Conservation (phyloP, 1,139 yeast species). For the Blastobotrys illinoisensis region DNA sequence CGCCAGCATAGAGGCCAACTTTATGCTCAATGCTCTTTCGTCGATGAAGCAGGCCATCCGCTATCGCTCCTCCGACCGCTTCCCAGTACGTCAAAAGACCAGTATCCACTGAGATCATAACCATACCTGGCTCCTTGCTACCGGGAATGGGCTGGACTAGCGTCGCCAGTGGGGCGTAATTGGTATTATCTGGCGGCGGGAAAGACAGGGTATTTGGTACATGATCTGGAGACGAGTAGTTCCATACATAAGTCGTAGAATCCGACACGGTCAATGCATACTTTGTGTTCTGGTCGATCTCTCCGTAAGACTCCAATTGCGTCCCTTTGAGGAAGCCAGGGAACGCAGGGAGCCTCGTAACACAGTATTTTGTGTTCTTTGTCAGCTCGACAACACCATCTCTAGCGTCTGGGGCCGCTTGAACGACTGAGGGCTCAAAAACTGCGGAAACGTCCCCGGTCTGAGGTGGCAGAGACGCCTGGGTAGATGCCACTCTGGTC, state of each 20-base stretch:
- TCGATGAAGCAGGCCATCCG: constrained; percentile 50
- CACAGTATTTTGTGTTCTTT: constrained; percentile 53
- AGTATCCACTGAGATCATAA: constrained; percentile 48
- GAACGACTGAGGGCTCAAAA: neutral
- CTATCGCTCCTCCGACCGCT: constrained; percentile 61
- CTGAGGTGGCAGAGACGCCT: neutral
- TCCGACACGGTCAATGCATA: constrained; percentile 13
- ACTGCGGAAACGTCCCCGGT: neutral
- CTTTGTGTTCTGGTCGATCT: constrained; percentile 15
- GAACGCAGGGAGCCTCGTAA: constrained; percentile 53
- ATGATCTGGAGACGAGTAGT: constrained; percentile 54
- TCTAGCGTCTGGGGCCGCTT: neutral
- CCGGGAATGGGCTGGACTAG: constrained; percentile 64
- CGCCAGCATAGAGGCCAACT: constrained; percentile 35
- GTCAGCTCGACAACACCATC: constrained; percentile 48
- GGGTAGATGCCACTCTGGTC: neutral
- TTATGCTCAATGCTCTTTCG: constrained; percentile 37
- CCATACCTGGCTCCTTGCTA: constrained; percentile 62
- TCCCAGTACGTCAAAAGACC: constrained; percentile 63
- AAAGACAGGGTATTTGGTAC: constrained; percentile 50
- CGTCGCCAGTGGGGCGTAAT: constrained; percentile 48
- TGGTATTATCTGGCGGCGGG: constrained; percentile 30
- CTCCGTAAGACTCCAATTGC: constrained; percentile 10
- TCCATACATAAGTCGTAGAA: constrained; percentile 55
- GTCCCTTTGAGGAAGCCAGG: constrained; percentile 42